Evolutionary conservation across 495 filamentous ascomycete genomes (phyloP), one percentile per base, ranked within the genome.

Genomic region (Durotheca rogersii): DNA sequence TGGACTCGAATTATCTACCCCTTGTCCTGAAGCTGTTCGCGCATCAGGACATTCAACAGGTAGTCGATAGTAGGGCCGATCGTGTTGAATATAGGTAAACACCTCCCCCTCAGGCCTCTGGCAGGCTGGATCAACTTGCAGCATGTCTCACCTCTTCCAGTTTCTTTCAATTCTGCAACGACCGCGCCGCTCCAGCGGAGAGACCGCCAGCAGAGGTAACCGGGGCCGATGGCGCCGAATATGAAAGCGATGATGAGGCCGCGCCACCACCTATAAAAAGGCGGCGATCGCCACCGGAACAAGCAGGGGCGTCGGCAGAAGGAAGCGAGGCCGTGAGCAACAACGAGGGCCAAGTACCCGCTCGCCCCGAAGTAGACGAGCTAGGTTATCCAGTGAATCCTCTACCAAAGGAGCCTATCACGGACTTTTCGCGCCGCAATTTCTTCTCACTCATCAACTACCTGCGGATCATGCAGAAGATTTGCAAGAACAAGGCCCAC

Each of bases 371-470:
- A 70, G 88, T 95, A 20, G 90, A 95, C 68, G 90, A 96, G 64
- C 73, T 95, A 17, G 90, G 89, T 47, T 86, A 87, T 60, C 88
- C 90, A 6, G 65, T 78, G 36, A 77, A 73, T 60, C 68, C 71
- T 18, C 64, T 73, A 11, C 88, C 90, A 2, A 79, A 84, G 20
- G 83, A 87, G 47, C 89, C 89, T 17, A 90, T 96, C 53, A 96
- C 87, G 6, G 82, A 83, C 56, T 97, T 88, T 76, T 92, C 88
- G 17, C 90, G 89, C 69, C 87, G 94, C 54, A 91, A 92, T 71
- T 94, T 97, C 78, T 94, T 91, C 76, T 84, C 88, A 5, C 78
- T 83, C 41, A 95, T 96, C 76, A 96, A 93, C 69, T 87, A 90
- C 70, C 79, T 98, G 12, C 90, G 94, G 54, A 81, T 95, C 43